phyloP scores from a whole-genome alignment of 2,329 filamentous ascomycete species.

The Alternaria sp. region DNA sequence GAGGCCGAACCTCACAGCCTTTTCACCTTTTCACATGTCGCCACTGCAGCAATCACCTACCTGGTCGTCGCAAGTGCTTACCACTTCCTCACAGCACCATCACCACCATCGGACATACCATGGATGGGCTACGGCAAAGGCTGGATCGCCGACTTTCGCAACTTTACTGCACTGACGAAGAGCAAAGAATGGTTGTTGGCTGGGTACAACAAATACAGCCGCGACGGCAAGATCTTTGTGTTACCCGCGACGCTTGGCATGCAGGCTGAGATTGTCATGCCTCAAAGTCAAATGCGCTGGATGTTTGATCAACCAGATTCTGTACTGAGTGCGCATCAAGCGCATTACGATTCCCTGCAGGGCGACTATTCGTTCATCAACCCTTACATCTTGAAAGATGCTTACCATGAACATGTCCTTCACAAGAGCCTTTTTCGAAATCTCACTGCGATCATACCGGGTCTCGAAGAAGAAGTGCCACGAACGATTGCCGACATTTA shows the following conservation, averaged over 20 bases:
- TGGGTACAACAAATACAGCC: conserved; percentile 34
- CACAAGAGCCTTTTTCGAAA: conserved; percentile 50
- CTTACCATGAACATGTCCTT: conserved; percentile 52
- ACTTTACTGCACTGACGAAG: conserved; percentile 26
- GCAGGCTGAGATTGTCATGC: conserved; percentile 42
- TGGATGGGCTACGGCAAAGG: conserved; percentile 36
- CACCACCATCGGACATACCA: conserved; percentile 26
- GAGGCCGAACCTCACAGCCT: neutral
- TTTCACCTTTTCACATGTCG: conserved; percentile 2
- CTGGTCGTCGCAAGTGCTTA: conserved; percentile 16
- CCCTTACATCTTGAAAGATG: conserved; percentile 43
- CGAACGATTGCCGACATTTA: conserved; percentile 41
- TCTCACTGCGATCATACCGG: conserved; percentile 46
- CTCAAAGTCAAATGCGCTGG: conserved; percentile 47
- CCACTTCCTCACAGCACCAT: conserved; percentile 19
- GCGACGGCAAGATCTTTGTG: conserved; percentile 32
- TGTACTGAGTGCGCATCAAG: conserved; percentile 44
- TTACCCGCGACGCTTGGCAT: conserved; percentile 32
- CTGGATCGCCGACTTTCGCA: conserved; percentile 24
- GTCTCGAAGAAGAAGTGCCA: conserved; percentile 48
- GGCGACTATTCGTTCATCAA: conserved; percentile 50
- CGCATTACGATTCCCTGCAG: conserved; percentile 49
- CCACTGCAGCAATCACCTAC: conserved; percentile 26
- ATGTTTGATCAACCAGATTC: conserved; percentile 52
- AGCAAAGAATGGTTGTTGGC: conserved; percentile 30